Evolutionary conservation across 208 protist genomes (phyloP), one percentile per base, ranked within the genome.

Genomic region (Trypanosoma boissoni): DNA sequence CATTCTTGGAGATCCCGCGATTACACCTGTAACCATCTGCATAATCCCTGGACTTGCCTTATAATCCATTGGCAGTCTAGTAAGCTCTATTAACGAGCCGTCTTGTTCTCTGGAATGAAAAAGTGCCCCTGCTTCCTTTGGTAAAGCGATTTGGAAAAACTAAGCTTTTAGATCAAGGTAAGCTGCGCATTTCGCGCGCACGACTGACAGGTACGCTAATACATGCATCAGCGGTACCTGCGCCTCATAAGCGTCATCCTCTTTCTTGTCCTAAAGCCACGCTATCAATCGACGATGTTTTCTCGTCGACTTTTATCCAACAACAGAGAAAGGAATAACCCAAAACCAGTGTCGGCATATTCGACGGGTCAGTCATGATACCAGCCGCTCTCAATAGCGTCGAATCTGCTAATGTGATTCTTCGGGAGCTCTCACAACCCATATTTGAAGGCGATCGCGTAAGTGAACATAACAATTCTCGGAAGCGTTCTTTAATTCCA

Each of bases 21-120:
- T 4, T 0, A 44, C 57, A 14, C 58, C 26, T 4, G 60, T 68
- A 29, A 74, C 32, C 28, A 24, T 43, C 21, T 68, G 67, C 53
- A 74, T 62, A 14, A 74, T 50, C 28, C 67, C 59, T 18, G 59
- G 60, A 39, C 59, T 74, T 31, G 67, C 21, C n/a, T 56, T 50
- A 14, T 68, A 56, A 18, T n/a, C 51, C 59, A 68, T 74, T 0
- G 59, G 60, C 14, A 73, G 46, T 32, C 64, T 52, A 18, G 21
- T 57, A 36, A 68, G 51, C 39, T 66, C 53, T n/a, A 58, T 59
- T 18, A 39, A 27, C 3, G 27, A 12, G 12, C 45, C 46, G 23
- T 57, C 42, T 1, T n/a, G 21, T 2, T 28, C 10, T 9, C 42
- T n/a, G 42, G 21, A 48, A 1, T 23, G 1, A 48, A 48, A 48